These are phyloP conservation scores for Pichia norvegensis DNA, from an alignment of 1,139 yeast species.

Conservation along the genomic window DNA sequence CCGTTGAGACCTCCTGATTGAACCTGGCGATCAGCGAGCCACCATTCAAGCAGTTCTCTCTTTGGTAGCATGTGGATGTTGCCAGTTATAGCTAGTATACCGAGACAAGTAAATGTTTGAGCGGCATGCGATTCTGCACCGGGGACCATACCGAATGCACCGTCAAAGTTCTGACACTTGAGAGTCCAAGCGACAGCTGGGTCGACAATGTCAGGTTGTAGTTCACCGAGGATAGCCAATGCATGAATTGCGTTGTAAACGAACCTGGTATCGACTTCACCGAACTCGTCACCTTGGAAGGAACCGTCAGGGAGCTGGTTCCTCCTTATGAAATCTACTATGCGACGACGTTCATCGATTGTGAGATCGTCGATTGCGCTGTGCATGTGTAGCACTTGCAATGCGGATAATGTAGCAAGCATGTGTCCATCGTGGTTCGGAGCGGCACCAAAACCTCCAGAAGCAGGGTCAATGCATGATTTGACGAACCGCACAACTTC, in stretches of 20 bases:
- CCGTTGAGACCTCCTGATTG: constrained; percentile 91
- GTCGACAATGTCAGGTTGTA: constrained; percentile 52
- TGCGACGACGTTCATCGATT: constrained; percentile 25
- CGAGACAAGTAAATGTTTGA: constrained; percentile 83
- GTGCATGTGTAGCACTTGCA: constrained; percentile 68
- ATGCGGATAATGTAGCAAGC: constrained; percentile 77
- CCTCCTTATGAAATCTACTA: constrained; percentile 41
- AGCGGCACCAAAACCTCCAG: constrained; percentile 87
- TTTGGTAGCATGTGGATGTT: constrained; percentile 47
- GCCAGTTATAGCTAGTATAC: constrained; percentile 62
- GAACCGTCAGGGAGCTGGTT: constrained; percentile 71
- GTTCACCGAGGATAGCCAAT: constrained; percentile 57
- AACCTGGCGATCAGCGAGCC: constrained; percentile 92
- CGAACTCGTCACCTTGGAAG: constrained; percentile 83
- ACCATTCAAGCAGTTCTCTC: constrained; percentile 52
- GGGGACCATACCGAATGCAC: constrained; percentile 90
- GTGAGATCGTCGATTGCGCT: constrained; percentile 43
- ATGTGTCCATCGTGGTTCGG: constrained; percentile 88
- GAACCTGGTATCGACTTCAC: constrained; percentile 89
- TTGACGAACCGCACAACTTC: constrained; percentile 63
- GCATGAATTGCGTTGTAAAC: constrained; percentile 75
- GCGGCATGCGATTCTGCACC: constrained; percentile 96
- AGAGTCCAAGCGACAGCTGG: constrained; percentile 61
- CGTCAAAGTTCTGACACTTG: constrained; percentile 82
- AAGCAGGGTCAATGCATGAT: constrained; percentile 51